Conservation (phyloP, 208 protist genomes). For the Crithidia bombi region DNA sequence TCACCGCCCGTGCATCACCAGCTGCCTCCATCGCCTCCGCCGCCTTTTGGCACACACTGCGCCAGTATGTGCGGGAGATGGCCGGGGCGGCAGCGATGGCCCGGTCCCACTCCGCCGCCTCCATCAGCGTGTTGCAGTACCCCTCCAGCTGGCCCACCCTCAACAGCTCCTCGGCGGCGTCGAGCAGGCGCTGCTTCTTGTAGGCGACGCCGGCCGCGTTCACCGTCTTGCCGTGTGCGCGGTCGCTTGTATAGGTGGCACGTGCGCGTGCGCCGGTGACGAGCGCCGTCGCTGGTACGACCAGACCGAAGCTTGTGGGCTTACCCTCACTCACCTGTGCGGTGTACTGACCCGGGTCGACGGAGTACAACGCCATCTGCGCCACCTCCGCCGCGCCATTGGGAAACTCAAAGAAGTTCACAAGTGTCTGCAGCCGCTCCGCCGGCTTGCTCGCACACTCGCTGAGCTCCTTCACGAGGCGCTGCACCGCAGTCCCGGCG, state of each 20-base stretch:
- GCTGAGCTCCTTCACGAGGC: slow-evolving; percentile 62
- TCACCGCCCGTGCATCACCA: slow-evolving; percentile 64
- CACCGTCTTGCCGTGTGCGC: slow-evolving; percentile 73
- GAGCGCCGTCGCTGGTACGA: slow-evolving; percentile 54
- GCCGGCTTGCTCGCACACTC: slow-evolving; percentile 43
- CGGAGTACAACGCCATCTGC: slow-evolving; percentile 45
- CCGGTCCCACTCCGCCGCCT: slow-evolving; percentile 89
- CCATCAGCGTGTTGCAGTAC: slow-evolving; percentile 84
- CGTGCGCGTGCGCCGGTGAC: slow-evolving; percentile 46
- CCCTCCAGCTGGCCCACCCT: slow-evolving; percentile 75
- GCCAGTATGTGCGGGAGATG: slow-evolving; percentile 91
- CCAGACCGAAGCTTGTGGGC: slow-evolving; percentile 37
- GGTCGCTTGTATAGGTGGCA: slow-evolving; percentile 65
- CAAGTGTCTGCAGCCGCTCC: slow-evolving; percentile 66
- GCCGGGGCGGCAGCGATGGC: slow-evolving; percentile 87
- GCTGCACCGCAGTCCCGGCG: slow-evolving; percentile 54
- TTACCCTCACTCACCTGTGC: slow-evolving; percentile 32
- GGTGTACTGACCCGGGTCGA: slow-evolving; percentile 49
- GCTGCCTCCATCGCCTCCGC: slow-evolving; percentile 72
- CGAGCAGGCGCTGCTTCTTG: slow-evolving; percentile 62
- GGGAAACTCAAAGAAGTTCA: slow-evolving; percentile 84
- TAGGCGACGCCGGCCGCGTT: slow-evolving; percentile 54
- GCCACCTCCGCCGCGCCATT: slow-evolving; percentile 68
- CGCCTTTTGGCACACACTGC: slow-evolving; percentile 64
- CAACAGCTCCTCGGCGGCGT: slow-evolving; percentile 77